A percentile compares a stretch with the other conserved stretches of the same genome.
These are phyloP conservation scores for Botryosphaeria dothidea DNA, from an alignment of 2,329 filamentous ascomycete genomes.

Conservation along the genomic window DNA sequence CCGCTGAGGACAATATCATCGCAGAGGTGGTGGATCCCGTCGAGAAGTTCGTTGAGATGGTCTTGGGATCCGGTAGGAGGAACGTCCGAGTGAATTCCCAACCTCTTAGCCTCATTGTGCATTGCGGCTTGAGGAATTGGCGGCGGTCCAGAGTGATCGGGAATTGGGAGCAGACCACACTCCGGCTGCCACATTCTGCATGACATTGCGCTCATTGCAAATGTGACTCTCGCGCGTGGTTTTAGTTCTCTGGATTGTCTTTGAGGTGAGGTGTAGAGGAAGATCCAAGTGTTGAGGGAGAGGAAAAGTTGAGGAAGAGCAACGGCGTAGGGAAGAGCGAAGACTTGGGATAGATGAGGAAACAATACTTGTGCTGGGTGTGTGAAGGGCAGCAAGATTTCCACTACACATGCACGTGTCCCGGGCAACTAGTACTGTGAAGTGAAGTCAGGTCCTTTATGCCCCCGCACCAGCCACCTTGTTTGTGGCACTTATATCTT, in stretches of 20 bases:
- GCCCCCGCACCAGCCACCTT: neutral
- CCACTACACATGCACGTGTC: too few relatives aligned
- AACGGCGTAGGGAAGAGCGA: too few relatives aligned
- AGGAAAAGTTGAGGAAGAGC: too few relatives aligned
- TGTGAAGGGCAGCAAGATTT: neutral
- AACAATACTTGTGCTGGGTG: neutral
- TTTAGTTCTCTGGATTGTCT: too few relatives aligned
- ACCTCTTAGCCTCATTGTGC: neutral
- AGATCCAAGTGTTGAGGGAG: too few relatives aligned
- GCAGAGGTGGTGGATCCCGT: neutral
- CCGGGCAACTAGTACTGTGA: neutral
- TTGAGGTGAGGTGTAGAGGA: neutral
- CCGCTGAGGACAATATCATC: neutral
- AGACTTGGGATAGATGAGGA: too few relatives aligned
- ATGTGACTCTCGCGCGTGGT: too few relatives aligned
- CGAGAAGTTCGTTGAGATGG: neutral
- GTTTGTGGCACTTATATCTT: neutral
- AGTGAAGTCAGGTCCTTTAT: neutral
- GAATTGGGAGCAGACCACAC: neutral
- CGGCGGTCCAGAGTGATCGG: too few relatives aligned
- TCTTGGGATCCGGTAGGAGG: neutral
- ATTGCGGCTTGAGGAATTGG: neutral
- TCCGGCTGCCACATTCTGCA: neutral
- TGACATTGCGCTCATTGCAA: neutral
- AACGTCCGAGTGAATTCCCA: neutral